A percentile compares a stretch with the other conserved stretches of the same genome.
Evolutionary conservation across 1,139 yeast genomes (phyloP).

Genomic region (Candida sojae): DNA sequence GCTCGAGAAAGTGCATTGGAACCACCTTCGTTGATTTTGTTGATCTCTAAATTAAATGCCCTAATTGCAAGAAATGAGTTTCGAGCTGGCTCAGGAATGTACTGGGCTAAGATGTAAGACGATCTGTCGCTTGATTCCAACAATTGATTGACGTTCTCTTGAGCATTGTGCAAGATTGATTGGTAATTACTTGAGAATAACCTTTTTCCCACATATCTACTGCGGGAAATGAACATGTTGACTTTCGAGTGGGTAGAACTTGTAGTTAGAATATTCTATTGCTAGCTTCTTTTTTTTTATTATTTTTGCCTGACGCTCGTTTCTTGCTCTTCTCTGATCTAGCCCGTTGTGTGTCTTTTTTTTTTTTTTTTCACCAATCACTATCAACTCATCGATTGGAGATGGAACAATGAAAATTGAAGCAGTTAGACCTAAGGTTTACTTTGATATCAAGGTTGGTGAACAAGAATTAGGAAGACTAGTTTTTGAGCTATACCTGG

Average conservation of each 20-base stretch:
- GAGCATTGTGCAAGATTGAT: constrained; percentile 32
- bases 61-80: constrained; percentile 69
- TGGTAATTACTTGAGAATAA: constrained; percentile 8
- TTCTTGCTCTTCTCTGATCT: no score
- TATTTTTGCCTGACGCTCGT: not conserved
- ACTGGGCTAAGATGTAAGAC: constrained; percentile 65
- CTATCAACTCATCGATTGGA: not conserved
- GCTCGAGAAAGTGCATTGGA: constrained; percentile 33
- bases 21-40: constrained; percentile 56
- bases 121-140: constrained; percentile 60
- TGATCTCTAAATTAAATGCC: constrained; percentile 69
- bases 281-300: not conserved
- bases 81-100: constrained; percentile 67
- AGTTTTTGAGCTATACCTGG: constrained; percentile 57
- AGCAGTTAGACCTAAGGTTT: constrained; percentile 39
- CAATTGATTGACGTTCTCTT: constrained; percentile 42
- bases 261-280: not conserved
- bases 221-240: not conserved
- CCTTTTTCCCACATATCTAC: not conserved
- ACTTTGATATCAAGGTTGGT: constrained; percentile 58
- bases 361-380: not conserved
- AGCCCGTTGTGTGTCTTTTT: not conserved
- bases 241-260: no score
- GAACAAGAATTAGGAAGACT: constrained; percentile 56
- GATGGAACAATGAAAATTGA: constrained; percentile 34